Conservation (phyloP, 2,329 filamentous ascomycete genomes). For the Chaetomiaceae sp. region DNA sequence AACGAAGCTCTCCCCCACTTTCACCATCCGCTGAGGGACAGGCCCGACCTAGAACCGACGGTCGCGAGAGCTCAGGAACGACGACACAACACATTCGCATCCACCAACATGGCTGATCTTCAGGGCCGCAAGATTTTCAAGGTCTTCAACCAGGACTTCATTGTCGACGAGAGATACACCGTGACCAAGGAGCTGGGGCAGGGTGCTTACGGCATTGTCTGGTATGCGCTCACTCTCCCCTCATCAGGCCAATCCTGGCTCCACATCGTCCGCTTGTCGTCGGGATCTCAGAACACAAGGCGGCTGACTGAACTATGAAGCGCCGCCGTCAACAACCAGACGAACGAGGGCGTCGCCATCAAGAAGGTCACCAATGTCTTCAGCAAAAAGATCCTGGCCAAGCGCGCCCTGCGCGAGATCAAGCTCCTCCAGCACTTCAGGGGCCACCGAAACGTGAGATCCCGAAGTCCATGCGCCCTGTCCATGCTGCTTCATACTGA, state of each 20-base stretch:
- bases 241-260: background rate
- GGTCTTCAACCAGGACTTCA: constrained; percentile 99
- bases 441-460: constrained; percentile 73
- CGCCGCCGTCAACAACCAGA: constrained; percentile 87
- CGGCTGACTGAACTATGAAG: constrained; percentile 41
- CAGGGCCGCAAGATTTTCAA: constrained; percentile 83
- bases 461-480: constrained; percentile 24
- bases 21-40: background rate
- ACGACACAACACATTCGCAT: background rate
- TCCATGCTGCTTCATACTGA: background rate
- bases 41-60: background rate
- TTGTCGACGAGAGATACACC: constrained; percentile 96
- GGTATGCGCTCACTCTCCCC: constrained; percentile 52
- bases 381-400: constrained; percentile 99
- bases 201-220: constrained; percentile 97
- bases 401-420: constrained; percentile 95
- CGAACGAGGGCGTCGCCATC: constrained; percentile 90
- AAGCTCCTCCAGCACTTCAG: constrained; percentile 98
- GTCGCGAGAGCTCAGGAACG: background rate
- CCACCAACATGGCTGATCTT: constrained; percentile 35
- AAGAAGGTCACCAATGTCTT: constrained; percentile 99
- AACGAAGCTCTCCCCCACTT: background rate
- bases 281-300: too few species aligned
- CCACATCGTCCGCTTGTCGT: too few species aligned
- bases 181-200: constrained; percentile 98